phyloP scores from a whole-genome alignment of 257 asterid genomes.

The Nicotiana noctiflora region DNA sequence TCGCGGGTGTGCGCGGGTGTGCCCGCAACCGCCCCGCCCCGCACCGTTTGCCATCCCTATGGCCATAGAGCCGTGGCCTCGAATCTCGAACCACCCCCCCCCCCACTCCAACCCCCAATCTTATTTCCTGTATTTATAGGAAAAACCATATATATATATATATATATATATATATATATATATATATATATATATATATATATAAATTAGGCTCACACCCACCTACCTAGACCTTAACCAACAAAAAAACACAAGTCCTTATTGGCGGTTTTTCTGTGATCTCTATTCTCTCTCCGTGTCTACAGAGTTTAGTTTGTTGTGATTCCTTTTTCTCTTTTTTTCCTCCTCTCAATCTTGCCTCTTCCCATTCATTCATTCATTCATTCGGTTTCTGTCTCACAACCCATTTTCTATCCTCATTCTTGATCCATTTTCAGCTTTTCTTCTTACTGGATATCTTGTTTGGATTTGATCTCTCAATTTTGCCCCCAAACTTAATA shows the following conservation, averaged over 20 bases:
- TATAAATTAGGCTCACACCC: neutral
- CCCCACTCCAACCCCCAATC: too few relatives aligned
- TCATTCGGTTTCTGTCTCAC: neutral
- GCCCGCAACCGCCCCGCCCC: too few relatives aligned
- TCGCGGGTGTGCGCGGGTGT: too few relatives aligned
- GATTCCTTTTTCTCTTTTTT: conserved; percentile 10
- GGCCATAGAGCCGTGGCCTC: neutral
- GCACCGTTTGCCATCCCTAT: too few relatives aligned
- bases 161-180: too few relatives aligned
- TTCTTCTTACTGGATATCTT: neutral
- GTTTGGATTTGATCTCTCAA: neutral
- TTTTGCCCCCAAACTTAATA: neutral
- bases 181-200: neutral
- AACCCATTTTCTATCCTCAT: neutral
- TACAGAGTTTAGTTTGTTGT: neutral
- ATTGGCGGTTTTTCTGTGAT: conserved; percentile 19
- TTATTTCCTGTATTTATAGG: neutral
- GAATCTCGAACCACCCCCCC: neutral
- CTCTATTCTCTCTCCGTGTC: conserved; percentile 9
- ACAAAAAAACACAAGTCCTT: neutral
- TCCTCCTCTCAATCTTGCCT: conserved; percentile 14
- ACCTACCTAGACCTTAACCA: neutral
- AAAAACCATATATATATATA: too few relatives aligned
- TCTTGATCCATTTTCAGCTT: conserved; percentile 1
- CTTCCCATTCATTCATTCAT: neutral